Percentiles rank a stretch among this genome's conserved stretches.
Evolutionary conservation across 129 eudicot species (phyloP).

Genomic region (Smallanthus sonchifolius): DNA sequence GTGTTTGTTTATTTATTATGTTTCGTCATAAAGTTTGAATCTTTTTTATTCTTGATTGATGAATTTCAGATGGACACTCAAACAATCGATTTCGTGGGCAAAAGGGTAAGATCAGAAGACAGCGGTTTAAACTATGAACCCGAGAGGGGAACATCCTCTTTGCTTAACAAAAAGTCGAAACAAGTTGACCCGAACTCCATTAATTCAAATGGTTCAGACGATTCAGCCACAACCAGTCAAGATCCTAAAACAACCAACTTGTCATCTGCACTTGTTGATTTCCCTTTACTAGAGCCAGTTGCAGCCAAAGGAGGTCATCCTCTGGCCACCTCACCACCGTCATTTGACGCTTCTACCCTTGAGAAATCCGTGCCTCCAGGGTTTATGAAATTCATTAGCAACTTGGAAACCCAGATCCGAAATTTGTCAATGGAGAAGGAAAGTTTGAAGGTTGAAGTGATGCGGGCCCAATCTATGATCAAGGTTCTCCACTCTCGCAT

Average conservation of each 20-base stretch:
- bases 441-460: slow-evolving; percentile 69
- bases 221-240: slow-evolving; percentile 49
- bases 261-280: slow-evolving; percentile 38
- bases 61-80: slow-evolving; percentile 23
- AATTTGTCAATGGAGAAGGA: slow-evolving; percentile 78
- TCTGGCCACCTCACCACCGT: slow-evolving; percentile 27
- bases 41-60: slow-evolving; percentile 10
- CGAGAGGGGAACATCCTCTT: slow-evolving; percentile 39
- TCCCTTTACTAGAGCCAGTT: slow-evolving; percentile 34
- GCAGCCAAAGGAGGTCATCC: not conserved
- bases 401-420: slow-evolving; percentile 59
- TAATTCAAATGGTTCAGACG: slow-evolving; percentile 59
- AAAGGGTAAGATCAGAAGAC: slow-evolving; percentile 59
- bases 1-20: not conserved
- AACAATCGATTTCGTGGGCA: slow-evolving; percentile 39
- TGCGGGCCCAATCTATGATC: slow-evolving; percentile 87
- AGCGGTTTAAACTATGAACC: slow-evolving; percentile 20
- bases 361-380: slow-evolving; percentile 88
- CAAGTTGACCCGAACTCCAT: slow-evolving; percentile 44
- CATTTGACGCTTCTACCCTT: slow-evolving; percentile 60
- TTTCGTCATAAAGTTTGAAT: slow-evolving; percentile 7
- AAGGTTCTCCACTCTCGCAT: slow-evolving; percentile 69
- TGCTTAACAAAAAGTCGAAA: slow-evolving; percentile 46
- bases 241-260: slow-evolving; percentile 34
- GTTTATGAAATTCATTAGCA: slow-evolving; percentile 62